Evolutionary conservation across 257 asterid genomes (phyloP).

Genomic region (Salvia splendens): DNA sequence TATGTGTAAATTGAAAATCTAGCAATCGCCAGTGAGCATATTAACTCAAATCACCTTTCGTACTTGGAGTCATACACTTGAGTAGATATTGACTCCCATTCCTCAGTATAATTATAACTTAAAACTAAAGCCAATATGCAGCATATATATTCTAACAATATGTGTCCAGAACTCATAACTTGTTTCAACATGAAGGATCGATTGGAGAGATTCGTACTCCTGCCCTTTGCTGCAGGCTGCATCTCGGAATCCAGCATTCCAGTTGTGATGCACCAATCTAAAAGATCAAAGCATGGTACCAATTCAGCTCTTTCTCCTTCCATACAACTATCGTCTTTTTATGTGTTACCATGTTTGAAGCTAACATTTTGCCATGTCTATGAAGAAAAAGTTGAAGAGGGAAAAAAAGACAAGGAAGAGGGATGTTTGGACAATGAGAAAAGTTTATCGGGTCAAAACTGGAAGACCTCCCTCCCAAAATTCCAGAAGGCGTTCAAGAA

Average conservation of each 20-base stretch:
- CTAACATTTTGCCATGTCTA: conserved; percentile 24
- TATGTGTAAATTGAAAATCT: conserved; percentile 28
- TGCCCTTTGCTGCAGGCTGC: conserved; percentile 71
- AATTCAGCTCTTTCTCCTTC: conserved; percentile 27
- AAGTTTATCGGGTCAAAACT: conserved; percentile 44
- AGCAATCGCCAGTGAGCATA: conserved; percentile 24
- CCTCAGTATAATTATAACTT: conserved; percentile 52
- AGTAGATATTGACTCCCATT: conserved; percentile 44
- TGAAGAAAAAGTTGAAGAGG: conserved; percentile 39
- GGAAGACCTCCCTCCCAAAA: conserved; percentile 48
- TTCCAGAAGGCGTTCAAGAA: conserved; percentile 62
- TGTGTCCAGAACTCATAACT: conserved; percentile 31
- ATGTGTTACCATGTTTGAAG: conserved; percentile 2
- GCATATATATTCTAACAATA: conserved; percentile 26
- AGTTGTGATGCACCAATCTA: conserved; percentile 43
- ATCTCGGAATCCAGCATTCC: conserved; percentile 76
- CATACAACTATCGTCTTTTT: background rate
- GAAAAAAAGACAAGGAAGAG: conserved; percentile 44
- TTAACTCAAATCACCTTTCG: conserved; percentile 25
- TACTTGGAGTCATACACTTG: conserved; percentile 32
- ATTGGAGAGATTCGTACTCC: conserved; percentile 60
- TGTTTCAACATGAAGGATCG: conserved; percentile 54
- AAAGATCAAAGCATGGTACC: conserved; percentile 42
- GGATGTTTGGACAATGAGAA: conserved; percentile 43
- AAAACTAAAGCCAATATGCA: conserved; percentile 41